Evolutionary conservation across 352 stramenopile species (phyloP).

Genomic region (Globisporangium mamillatum): DNA sequence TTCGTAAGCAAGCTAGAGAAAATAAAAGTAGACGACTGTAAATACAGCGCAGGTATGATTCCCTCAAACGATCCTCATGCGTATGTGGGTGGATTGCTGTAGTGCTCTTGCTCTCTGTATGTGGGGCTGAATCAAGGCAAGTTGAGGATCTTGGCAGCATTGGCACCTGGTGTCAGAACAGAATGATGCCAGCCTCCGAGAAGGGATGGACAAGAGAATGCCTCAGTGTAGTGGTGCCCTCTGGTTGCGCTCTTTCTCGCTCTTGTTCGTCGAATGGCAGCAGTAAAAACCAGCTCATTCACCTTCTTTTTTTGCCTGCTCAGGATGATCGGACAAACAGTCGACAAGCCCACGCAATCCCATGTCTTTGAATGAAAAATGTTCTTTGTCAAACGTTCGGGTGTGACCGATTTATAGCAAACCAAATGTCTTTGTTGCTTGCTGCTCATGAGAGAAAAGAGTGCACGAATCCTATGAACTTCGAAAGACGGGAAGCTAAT

Average conservation of each 20-base stretch:
- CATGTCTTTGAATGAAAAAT: neutral
- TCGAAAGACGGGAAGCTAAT: slow-evolving; percentile 29
- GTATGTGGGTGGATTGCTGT: neutral
- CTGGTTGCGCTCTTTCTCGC: neutral
- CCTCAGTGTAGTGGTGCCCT: neutral
- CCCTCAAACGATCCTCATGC: neutral
- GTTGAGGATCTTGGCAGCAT: neutral
- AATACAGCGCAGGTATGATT: neutral
- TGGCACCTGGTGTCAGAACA: neutral
- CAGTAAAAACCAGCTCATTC: neutral
- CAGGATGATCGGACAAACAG: neutral
- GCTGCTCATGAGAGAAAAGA: neutral
- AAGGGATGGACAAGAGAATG: neutral
- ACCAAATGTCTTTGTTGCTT: neutral
- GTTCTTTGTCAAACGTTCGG: neutral
- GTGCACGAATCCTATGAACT: too few relatives aligned
- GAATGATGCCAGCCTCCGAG: neutral
- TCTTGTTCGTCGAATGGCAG: neutral
- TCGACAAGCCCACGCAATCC: neutral
- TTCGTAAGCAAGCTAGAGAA: neutral
- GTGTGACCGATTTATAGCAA: neutral
- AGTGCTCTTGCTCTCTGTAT: neutral
- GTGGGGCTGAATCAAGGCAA: neutral
- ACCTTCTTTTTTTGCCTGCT: neutral
- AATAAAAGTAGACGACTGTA: neutral